These are phyloP conservation scores for Pseudozyma thailandica DNA, from an alignment of 1,284 basidiomycete species.

Conservation along the genomic window DNA sequence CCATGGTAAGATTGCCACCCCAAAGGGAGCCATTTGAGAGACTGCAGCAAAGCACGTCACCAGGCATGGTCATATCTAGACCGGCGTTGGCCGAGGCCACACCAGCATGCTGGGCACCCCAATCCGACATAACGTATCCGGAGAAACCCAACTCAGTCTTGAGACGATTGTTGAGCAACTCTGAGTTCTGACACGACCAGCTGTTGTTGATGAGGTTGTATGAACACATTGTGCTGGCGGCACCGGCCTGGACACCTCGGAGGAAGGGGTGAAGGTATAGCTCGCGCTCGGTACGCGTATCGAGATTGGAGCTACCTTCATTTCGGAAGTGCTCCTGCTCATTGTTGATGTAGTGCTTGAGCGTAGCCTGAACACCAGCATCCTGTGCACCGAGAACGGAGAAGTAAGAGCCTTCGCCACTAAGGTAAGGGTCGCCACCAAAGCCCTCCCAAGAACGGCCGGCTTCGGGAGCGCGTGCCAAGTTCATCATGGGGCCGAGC, in stretches of 20 bases:
- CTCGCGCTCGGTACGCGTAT: slow-evolving; percentile 78
- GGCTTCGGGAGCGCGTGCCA: slow-evolving; percentile 74
- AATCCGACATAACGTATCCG: slow-evolving; percentile 72
- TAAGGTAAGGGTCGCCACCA: slow-evolving; percentile 60
- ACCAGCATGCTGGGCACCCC: slow-evolving; percentile 58
- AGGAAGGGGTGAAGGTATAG: slow-evolving; percentile 64
- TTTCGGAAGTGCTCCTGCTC: slow-evolving; percentile 67
- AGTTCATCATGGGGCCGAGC: slow-evolving; percentile 70
- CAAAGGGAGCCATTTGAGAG: slow-evolving; percentile 34
- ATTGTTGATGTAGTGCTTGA: slow-evolving; percentile 69
- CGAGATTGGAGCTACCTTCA: slow-evolving; percentile 70
- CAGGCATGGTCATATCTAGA: slow-evolving; percentile 74
- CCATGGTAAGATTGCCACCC: slow-evolving; percentile 73
- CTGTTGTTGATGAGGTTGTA: slow-evolving; percentile 73
- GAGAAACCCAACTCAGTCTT: slow-evolving; percentile 82
- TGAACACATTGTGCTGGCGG: slow-evolving; percentile 69
- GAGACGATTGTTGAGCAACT: slow-evolving; percentile 77
- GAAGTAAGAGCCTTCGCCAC: slow-evolving; percentile 56
- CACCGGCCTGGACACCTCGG: slow-evolving; percentile 70
- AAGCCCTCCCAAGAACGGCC: slow-evolving; percentile 84
- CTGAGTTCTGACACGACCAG: slow-evolving; percentile 74
- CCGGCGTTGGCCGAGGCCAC: slow-evolving; percentile 73
- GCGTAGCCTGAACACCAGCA: slow-evolving; percentile 63
- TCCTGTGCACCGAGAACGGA: slow-evolving; percentile 60
- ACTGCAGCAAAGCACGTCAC: slow-evolving; percentile 49